A percentile compares a stretch with the other conserved stretches of the same genome.
These are phyloP conservation scores for Atkinsonella texensis DNA, from an alignment of 2,329 filamentous ascomycete species.

Conservation along the genomic window DNA sequence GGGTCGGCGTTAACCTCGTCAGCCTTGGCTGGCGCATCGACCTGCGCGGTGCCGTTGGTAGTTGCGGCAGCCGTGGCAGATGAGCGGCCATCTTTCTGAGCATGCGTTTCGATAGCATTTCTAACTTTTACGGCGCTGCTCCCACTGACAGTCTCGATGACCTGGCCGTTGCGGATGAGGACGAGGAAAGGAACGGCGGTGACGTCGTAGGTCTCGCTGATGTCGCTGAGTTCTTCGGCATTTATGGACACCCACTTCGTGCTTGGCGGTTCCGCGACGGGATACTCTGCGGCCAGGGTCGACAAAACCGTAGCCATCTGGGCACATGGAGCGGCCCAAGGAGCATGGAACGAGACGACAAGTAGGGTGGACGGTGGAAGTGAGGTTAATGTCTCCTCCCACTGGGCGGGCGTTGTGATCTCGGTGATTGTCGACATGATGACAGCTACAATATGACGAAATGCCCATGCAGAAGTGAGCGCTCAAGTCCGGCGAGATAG, in stretches of 20 bases:
- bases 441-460: background rate
- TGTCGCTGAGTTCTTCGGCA: constrained; percentile 84
- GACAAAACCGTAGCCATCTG: constrained; percentile 84
- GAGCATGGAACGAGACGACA: constrained; percentile 87
- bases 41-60: constrained; percentile 24
- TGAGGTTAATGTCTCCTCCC: constrained; percentile 54
- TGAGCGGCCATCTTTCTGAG: constrained; percentile 33
- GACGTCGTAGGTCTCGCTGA: constrained; percentile 87
- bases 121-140: constrained; percentile 81
- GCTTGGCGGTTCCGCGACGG: constrained; percentile 49
- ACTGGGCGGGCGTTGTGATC: constrained; percentile 61
- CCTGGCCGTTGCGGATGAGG: constrained; percentile 60
- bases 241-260: constrained; percentile 85
- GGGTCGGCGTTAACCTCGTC: constrained; percentile 29
- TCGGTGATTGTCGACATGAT: constrained; percentile 68
- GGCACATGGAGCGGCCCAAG: constrained; percentile 91
- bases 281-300: constrained; percentile 78
- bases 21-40: constrained; percentile 30
- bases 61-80: constrained; percentile 21
- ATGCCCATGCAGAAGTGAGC: background rate
- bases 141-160: constrained; percentile 77
- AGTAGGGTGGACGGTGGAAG: constrained; percentile 61
- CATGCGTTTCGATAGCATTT: constrained; percentile 73
- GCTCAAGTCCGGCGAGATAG: background rate
- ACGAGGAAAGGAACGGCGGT: constrained; percentile 90